Evolutionary conservation across 2,329 filamentous ascomycete genomes (phyloP).

Genomic region (Nothophoma quercina): DNA sequence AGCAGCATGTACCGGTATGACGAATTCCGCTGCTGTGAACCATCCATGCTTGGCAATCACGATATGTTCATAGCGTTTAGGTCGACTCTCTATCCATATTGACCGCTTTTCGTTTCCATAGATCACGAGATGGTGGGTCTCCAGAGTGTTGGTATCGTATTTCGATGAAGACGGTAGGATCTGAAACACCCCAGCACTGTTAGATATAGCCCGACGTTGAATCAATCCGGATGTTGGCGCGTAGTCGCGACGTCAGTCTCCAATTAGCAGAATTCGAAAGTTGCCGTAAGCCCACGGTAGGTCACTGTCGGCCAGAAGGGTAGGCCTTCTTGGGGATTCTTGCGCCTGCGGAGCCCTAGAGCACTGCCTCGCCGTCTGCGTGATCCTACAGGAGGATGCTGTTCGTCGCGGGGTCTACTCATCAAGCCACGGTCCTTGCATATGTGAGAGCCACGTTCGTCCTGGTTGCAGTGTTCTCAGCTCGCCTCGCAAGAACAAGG

Average conservation of each 20-base stretch:
- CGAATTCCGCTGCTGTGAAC: background rate
- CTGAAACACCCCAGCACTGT: background rate
- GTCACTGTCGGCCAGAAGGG: too few species aligned
- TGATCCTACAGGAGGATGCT: background rate
- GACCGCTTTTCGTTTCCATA: too few species aligned
- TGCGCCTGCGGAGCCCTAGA: background rate
- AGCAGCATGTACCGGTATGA: background rate
- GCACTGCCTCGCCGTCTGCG: background rate
- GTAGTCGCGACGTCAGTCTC: too few species aligned
- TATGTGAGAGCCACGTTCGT: background rate
- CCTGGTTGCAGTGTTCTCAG: background rate
- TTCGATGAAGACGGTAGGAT: background rate
- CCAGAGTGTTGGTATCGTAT: background rate
- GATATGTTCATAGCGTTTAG: background rate
- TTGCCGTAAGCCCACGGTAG: too few species aligned
- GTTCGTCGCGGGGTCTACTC: background rate
- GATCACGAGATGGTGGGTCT: too few species aligned
- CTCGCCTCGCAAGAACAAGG: too few species aligned
- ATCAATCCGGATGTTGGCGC: too few species aligned
- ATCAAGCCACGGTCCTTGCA: background rate
- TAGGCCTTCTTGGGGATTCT: background rate
- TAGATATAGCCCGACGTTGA: background rate
- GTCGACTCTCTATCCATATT: background rate
- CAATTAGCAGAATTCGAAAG: too few species aligned
- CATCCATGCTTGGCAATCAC: background rate